These are phyloP conservation scores for Boletus sp. DNA, from an alignment of 768 basidiomycete species.

Conservation along the genomic window DNA sequence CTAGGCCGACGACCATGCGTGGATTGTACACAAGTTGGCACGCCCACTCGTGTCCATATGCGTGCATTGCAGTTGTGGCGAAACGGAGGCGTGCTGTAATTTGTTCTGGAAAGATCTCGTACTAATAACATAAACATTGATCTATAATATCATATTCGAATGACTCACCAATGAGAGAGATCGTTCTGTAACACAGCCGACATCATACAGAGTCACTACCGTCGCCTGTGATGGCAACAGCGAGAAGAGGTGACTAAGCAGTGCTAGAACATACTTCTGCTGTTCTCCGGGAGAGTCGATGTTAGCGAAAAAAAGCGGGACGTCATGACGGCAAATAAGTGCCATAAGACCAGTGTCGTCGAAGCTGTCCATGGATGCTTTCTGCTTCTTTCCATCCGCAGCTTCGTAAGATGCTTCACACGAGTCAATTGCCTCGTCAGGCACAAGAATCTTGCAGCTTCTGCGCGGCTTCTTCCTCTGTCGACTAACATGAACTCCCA, in stretches of 20 bases:
- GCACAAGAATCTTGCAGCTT: conserved; percentile 18
- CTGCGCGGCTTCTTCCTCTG: conserved; percentile 18
- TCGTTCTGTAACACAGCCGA: background rate
- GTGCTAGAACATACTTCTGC: background rate
- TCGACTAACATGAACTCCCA: conserved; percentile 27
- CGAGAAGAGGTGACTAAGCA: background rate
- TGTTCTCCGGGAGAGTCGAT: background rate
- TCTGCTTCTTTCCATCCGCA: conserved; percentile 31
- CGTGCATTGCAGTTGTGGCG: conserved; percentile 24
- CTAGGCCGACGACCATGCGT: background rate
- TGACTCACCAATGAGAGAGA: background rate
- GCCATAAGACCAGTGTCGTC: conserved; percentile 36
- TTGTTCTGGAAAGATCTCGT: background rate
- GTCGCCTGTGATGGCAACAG: background rate
- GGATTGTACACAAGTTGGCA: conserved; percentile 11
- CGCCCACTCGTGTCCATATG: conserved; percentile 1
- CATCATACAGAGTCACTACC: background rate
- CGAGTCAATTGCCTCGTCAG: conserved; percentile 34
- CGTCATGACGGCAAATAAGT: conserved; percentile 39
- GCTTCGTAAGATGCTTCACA: conserved; percentile 36
- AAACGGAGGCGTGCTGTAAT: conserved; percentile 26
- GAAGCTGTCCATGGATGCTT: conserved; percentile 13
- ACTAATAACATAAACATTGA: background rate
- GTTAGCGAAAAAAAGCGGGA: conserved; percentile 9
- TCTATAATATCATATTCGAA: background rate